Evolutionary conservation across 202 grass and related monocot genomes (phyloP), one percentile per base, ranked within the genome.

Genomic region (Panicum virgatum): DNA sequence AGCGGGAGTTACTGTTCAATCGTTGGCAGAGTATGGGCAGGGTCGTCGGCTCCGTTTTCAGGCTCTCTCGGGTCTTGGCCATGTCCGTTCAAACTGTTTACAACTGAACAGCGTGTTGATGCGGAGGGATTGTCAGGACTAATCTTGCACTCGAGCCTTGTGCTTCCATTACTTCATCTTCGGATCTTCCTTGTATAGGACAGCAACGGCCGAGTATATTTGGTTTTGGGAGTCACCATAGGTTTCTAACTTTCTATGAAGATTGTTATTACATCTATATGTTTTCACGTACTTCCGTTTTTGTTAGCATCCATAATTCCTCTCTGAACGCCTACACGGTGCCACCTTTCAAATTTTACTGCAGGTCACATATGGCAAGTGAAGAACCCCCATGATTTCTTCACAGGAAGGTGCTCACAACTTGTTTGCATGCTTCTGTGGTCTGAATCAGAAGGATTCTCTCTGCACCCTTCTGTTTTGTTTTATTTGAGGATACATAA

Each of bases 351-450:
- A 47, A 71, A 16, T 72, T 73, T 64, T 43, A 46, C 72, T 88
- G 27, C 78, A 96, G 90, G 92, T 78, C 92, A 98, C 88, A 83
- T 80, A 36, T 85, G 92, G 56, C 92, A 98, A 83, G 81, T 98
- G 80, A 86, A 80, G 37, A 91, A 88, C 51, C 83, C 89, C 76
- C 78, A 83, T 76, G 91, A 98, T 74, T 96, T 93, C 85, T 96
- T 96, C 77, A 93, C 96, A 36, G 96, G 92, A 88, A 98, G 90
- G 90, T 93, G 84, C 29, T 76, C 74, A 50, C 36, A 54, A 40
- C 57, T 61, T 77, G 34, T 30, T 62, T 68, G 61, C 29, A 62
- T 78, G 25, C 50, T 12, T 73, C 23, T 54, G 32, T 62, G 29
- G 39, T 45, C 36, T 30, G 56, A 62, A 59, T 36, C 2, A 62